Percentiles rank a stretch among this genome's conserved stretches.
Evolutionary conservation across 805 yeast species (phyloP).

Genomic region (Scheffersomyces ergatensis): DNA sequence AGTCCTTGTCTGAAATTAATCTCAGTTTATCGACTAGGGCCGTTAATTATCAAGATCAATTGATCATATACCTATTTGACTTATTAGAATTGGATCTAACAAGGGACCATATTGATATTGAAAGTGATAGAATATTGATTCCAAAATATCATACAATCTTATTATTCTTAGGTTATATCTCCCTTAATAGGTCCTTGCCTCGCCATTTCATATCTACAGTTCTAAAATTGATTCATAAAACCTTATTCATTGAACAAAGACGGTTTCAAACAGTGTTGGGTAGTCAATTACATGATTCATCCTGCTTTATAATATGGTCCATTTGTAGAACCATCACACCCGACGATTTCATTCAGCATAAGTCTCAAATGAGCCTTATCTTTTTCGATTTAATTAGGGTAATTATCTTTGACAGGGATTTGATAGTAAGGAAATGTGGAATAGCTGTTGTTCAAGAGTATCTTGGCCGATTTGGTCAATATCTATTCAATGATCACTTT

Average conservation of each 20-base stretch:
- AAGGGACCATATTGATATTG: constrained; percentile 10
- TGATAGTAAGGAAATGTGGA: constrained; percentile 75
- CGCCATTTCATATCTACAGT: constrained; percentile 16
- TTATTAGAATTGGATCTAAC: constrained; percentile 25
- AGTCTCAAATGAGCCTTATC: constrained; percentile 12
- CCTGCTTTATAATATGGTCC: constrained; percentile 86
- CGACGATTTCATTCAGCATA: constrained; percentile 5
- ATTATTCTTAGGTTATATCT: constrained; percentile 49
- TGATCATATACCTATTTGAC: constrained; percentile 29
- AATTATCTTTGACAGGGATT: constrained; percentile 69
- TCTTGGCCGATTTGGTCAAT: constrained; percentile 67
- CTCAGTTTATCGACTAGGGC: constrained; percentile 29
- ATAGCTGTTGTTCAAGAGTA: constrained; percentile 86
- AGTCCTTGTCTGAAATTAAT: constrained; percentile 54
- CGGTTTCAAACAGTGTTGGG: constrained; percentile 55
- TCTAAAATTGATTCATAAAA: constrained; percentile 39
- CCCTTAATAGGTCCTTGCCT: constrained; percentile 27
- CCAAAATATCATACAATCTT: constrained; percentile 57
- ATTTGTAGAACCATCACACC: constrained; percentile 40
- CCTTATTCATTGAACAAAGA: constrained; percentile 57
- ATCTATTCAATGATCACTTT: constrained; percentile 30
- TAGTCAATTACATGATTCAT: constrained; percentile 74
- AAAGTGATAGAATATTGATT: constrained; percentile 32
- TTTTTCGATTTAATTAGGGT: constrained; percentile 45
- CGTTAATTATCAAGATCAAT: constrained; percentile 40